These are phyloP conservation scores for Neurospora sp. DNA, from an alignment of 495 filamentous ascomycete species.

Conservation along the genomic window DNA sequence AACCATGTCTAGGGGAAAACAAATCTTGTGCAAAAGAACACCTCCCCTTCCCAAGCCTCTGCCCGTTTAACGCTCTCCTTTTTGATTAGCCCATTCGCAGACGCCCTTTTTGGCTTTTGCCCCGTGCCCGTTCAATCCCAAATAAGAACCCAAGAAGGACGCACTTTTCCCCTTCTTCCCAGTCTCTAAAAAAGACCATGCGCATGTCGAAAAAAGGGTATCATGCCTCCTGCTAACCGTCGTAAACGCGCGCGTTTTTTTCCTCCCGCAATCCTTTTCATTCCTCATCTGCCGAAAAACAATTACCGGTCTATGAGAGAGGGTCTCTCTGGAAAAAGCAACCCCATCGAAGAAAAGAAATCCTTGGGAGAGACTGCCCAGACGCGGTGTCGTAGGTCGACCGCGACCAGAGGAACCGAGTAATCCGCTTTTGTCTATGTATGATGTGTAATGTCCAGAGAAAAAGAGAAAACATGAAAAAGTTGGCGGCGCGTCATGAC, in stretches of 20 bases:
- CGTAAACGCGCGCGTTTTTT: constrained; percentile 12
- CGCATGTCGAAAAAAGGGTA: constrained; percentile 24
- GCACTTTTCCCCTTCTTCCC: constrained; percentile 11
- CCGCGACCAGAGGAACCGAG: constrained; percentile 38
- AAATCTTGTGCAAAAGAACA: constrained; percentile 14
- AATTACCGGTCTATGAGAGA: constrained; percentile 33
- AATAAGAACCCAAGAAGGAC: constrained; percentile 15
- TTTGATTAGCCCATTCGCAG: constrained; percentile 7
- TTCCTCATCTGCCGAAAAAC: constrained; percentile 32
- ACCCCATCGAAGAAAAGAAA: constrained; percentile 15
- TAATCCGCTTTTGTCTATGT: constrained; percentile 54
- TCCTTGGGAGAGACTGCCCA: constrained; percentile 15
- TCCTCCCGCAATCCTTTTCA: constrained; percentile 9
- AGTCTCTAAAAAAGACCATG: constrained; percentile 4
- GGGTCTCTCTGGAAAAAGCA: constrained; percentile 19
- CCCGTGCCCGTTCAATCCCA: constrained; percentile 16
- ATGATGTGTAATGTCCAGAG: constrained; percentile 25
- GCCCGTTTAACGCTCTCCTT: constrained; percentile 10
- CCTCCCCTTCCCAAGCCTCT: neutral
- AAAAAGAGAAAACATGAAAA: constrained; percentile 23
- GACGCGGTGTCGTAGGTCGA: constrained; percentile 15
- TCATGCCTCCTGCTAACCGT: constrained; percentile 23
- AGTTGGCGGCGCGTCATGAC: constrained; percentile 26
- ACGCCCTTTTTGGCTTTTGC: constrained; percentile 12
- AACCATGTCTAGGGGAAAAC: constrained; percentile 6